Evolutionary conservation across 257 asterid genomes (phyloP).

Genomic region (Fraxinus cuspidata): DNA sequence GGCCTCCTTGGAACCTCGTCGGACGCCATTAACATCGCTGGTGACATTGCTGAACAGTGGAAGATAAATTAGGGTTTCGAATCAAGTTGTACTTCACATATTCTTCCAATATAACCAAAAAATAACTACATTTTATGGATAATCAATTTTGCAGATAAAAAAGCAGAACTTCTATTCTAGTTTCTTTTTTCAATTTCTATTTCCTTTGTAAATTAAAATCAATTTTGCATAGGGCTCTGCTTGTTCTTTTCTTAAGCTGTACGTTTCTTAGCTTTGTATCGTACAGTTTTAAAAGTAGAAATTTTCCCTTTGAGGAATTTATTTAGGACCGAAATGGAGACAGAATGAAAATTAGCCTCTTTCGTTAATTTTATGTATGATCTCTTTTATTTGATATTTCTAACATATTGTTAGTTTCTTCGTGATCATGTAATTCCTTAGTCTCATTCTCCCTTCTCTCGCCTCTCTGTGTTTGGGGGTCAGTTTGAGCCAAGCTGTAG

Average conservation of each 20-base stretch:
- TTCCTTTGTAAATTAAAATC: slow-evolving; percentile 51
- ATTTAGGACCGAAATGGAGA: background rate
- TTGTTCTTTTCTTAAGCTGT: slow-evolving; percentile 18
- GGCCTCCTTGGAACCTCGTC: slow-evolving; percentile 78
- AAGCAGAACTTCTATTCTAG: slow-evolving; percentile 4
- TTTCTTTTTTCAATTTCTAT: background rate
- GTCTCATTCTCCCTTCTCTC: no score
- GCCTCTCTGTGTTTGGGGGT: no score
- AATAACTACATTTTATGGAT: no score
- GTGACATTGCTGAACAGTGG: slow-evolving; percentile 64
- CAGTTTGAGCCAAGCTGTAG: no score
- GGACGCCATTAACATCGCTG: slow-evolving; percentile 70
- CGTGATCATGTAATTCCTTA: no score
- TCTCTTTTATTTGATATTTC: background rate
- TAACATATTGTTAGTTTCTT: no score
- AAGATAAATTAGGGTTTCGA: slow-evolving; percentile 32
- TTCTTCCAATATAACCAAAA: background rate
- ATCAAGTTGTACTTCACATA: slow-evolving; percentile 12
- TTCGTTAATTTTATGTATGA: background rate
- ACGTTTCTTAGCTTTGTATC: slow-evolving; percentile 21
- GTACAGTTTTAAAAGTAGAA: slow-evolving; percentile 17
- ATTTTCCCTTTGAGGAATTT: background rate
- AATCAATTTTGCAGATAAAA: background rate
- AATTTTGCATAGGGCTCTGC: slow-evolving; percentile 45
- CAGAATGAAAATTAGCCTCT: background rate